Base-by-base conservation (phyloP, 768 basidiomycete genomes). In the Phallus indusiatus region DNA sequence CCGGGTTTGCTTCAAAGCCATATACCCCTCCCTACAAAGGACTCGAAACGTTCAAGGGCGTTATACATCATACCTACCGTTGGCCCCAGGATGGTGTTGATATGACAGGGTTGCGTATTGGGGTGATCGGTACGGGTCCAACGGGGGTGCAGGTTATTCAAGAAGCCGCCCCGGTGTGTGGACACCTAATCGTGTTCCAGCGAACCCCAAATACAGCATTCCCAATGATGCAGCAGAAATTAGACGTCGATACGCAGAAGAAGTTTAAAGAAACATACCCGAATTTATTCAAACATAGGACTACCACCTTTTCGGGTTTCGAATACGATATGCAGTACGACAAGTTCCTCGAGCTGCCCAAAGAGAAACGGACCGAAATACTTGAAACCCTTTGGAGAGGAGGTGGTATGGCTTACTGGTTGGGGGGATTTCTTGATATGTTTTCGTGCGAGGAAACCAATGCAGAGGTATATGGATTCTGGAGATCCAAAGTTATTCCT, bases 191-290 rank as follows among this genome's bases (percentile, higher is more conserved):
- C 55, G 42, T 60, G 6, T 60, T 60, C 59, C 54, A 56, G 54
- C 59, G 59, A 36, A 60, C 59, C 12, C 59, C 59, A 17, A 56
- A 56, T 36, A 17, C 37, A 12, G 56, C 34, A 22, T 28, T 56
- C 9, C 10, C 37, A 11, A 35, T 56, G 14, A 14, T 14, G 18
- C 59, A 60, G 47, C 59, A 48, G 21, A 48, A n/a, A n/a, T n/a
- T 48, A 48, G 47, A 48, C 47, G n/a, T n/a, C n/a, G 21, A n/a
- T n/a, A 6, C 47, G n/a, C n/a, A 48, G 21, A n/a, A 2, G 21
- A 21, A 48, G n/a, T 6, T 21, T 6, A 48, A 48, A 9, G 47
- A 48, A n/a, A 48, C n/a, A 3, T 48, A 48, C 21, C 47, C n/a
- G 21, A 6, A 21, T n/a, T n/a, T 48, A 6, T 48, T 48, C 9